Evolutionary conservation across 192 early-diverging fungal species (phyloP), one percentile per base, ranked within the genome.

Genomic region (Coemansia sp.): DNA sequence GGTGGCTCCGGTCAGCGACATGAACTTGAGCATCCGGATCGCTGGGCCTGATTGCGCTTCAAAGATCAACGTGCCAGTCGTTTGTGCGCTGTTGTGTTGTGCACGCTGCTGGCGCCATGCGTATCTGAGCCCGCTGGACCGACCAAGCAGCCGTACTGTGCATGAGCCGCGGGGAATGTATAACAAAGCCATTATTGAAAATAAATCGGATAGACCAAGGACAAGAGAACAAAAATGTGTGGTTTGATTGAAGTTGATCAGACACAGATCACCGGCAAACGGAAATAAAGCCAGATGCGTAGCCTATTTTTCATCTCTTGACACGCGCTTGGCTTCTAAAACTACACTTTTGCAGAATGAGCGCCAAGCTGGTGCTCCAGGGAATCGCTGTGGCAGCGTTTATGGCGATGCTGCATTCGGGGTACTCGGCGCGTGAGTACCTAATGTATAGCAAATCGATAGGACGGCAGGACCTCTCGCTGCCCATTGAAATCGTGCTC

Each of bases 21-120:
- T 82, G 38, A 76, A 70, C 66, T 82, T 82, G 19, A 82, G 74
- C 64, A 82, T 68, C 19, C 78, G 78, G 14, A 81, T 58, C 3
- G 78, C 65, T 10, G 58, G 62, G 1, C 69, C 72, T 5, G 78
- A 65, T 35, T 67, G 62, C 1, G 78, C 72, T n/a, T 74, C 66
- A 43, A 69, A 81, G 12, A 81, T 60, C 32, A 76, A 60, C 2
- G 41, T 53, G 32, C 38, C 48, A 45, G 39, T 23, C 8, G 7
- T 24, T 32, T 29, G 45, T 14, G 52, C 5, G 7, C 5, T 47
- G 43, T 27, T 27, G 39, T 54, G 23, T 1, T 11, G 24, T 37
- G 53, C 2, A 9, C 52, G 62, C 10, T 25, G 58, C 43, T 15
- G 19, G 7, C 24, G 22, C 58, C 22, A 8, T 23, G 14, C 22